phyloP scores from a whole-genome alignment of 2,329 filamentous ascomycete species.

The Ophiocordyceps camponoti-saundersi region DNA sequence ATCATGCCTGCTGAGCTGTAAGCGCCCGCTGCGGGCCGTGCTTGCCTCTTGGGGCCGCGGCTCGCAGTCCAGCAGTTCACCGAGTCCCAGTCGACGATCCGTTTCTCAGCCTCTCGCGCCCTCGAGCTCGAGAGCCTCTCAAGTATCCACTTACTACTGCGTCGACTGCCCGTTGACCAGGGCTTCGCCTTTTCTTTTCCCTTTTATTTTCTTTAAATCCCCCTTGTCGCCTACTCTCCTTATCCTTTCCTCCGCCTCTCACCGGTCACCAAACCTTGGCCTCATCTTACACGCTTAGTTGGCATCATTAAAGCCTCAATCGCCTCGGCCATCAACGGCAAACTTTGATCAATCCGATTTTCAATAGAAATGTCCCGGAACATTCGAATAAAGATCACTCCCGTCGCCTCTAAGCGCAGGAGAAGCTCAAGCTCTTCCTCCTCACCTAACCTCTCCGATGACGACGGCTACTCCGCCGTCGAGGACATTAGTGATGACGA shows the following conservation, averaged over 20 bases:
- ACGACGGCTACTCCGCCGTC: constrained; percentile 61
- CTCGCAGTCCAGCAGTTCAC: constrained; percentile 77
- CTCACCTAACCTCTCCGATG: constrained; percentile 43
- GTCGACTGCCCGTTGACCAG: constrained; percentile 12
- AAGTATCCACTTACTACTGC: constrained; percentile 16
- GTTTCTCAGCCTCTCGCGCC: constrained; percentile 41
- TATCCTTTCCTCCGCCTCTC: not conserved
- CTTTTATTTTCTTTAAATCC: constrained; percentile 2
- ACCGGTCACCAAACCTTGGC: too few relatives aligned
- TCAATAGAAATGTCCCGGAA: constrained; percentile 30
- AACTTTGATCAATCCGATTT: not conserved
- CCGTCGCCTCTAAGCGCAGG: constrained; percentile 28
- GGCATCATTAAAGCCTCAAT: not conserved
- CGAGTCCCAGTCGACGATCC: constrained; percentile 55
- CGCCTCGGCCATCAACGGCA: not conserved
- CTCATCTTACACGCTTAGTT: not conserved
- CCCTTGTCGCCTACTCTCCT: not conserved
- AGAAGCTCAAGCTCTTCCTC: constrained; percentile 32
- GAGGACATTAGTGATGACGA: constrained; percentile 65
- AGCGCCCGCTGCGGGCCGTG: constrained; percentile 64
- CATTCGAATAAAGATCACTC: constrained; percentile 28
- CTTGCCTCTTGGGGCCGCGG: constrained; percentile 26
- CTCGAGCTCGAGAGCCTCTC: constrained; percentile 21
- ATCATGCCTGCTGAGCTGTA: constrained; percentile 73
- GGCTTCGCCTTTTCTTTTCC: constrained; percentile 4